Base-by-base conservation (phyloP, 176 grass and related monocot species). In the Aegilops speltoides region DNA sequence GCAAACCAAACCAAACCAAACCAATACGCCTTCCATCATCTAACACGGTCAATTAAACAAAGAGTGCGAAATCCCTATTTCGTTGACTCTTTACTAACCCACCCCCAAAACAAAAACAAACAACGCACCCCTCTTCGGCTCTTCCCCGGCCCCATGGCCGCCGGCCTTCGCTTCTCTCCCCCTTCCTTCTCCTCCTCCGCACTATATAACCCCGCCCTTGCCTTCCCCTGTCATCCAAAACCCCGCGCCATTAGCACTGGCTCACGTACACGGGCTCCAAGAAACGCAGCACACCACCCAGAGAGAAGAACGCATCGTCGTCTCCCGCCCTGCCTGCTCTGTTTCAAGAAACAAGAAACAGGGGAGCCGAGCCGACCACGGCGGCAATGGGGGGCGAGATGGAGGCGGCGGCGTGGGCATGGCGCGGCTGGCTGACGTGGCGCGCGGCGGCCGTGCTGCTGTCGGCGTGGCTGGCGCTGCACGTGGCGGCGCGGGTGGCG, bases 31-130 rank as follows among this genome's bases (percentile, higher is more conserved):
- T 43, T 43, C 41, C 41, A 43, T 43, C 41, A 43, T 43, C 41
- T 43, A 43, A 43, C 41, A 43, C 41, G 41, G 82, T 88, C 86
- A 91, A 85, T 70, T 85, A 91, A 88, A 85, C 77, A 85, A 85
- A 85, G 82, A 81, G 28, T 24, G 48, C 62, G 6, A 56, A 64
- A 72, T 83, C 74, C 72, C 70, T 73, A 26, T 65, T 15, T 91
- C 89, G 91, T 93, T 95, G 91, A 91, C 93, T 84, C 86, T 87
- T 68, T 38, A 71, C 69, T n/a, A 87, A 82, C 64, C 83, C 67
- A 74, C 24, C 68, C 33, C 13, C 70, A 66, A 60, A 62, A 68
- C 40, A 79, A 87, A 87, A 86, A 63, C 45, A 41, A 22, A 56
- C 80, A 40, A 37, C 59, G 28, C 34, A 37, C 64, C 68, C 37